A percentile compares a stretch with the other conserved stretches of the same genome.
Conservation (phyloP, 495 filamentous ascomycete species). For the Hypoxylon rickii region DNA sequence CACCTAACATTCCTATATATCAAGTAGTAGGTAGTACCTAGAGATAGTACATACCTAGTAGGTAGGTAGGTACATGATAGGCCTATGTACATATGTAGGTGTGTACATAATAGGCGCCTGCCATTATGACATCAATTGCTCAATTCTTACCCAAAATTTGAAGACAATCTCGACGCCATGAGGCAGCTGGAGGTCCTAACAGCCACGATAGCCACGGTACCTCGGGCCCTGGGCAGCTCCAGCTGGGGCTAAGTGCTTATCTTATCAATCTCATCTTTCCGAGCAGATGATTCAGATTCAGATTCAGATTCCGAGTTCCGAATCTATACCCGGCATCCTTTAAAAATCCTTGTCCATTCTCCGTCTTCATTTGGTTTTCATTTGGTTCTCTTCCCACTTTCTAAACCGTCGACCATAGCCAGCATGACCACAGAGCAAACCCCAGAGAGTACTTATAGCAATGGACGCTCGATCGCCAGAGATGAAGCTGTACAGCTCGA, state of each 20-base stretch:
- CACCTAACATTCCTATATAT: too few relatives aligned
- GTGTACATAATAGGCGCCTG: too few relatives aligned
- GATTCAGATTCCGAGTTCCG: too few relatives aligned
- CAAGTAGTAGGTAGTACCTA: too few relatives aligned
- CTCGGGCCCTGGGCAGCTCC: too few relatives aligned
- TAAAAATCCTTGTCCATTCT: slow-evolving; percentile 13
- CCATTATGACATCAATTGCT: too few relatives aligned
- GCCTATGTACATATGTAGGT: neutral
- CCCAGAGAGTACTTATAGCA: slow-evolving; percentile 4
- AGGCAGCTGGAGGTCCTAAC: too few relatives aligned
- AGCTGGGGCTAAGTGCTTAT: slow-evolving; percentile 8
- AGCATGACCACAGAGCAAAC: slow-evolving; percentile 18
- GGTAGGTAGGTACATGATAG: neutral
- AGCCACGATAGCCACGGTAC: too few relatives aligned
- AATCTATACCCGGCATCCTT: too few relatives aligned
- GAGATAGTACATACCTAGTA: neutral
- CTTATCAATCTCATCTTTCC: slow-evolving; percentile 34
- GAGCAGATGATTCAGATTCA: neutral
- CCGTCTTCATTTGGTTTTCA: neutral
- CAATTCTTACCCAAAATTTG: too few relatives aligned
- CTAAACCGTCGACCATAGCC: neutral
- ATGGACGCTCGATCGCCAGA: slow-evolving; percentile 3
- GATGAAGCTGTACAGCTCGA: slow-evolving; percentile 22
- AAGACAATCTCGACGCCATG: too few relatives aligned
- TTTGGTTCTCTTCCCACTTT: neutral